phyloP scores from a whole-genome alignment of 305 asterid genomes.

The Ajuga reptans region DNA sequence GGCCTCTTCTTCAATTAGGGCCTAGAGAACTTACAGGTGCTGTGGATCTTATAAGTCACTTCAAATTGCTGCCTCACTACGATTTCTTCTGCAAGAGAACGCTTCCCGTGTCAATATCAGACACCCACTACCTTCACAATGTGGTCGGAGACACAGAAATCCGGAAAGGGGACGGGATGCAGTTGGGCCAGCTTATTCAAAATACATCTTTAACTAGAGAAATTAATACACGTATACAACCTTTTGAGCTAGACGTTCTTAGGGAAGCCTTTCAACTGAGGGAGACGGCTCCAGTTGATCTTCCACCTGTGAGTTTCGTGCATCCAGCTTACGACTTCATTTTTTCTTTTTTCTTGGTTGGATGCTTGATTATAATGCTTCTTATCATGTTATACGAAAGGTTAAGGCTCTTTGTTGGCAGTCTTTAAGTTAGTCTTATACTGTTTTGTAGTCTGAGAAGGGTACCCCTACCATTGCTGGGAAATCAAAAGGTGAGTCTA shows the following conservation, averaged over 20 bases:
- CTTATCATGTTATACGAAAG: neutral
- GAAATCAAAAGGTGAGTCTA: conserved; percentile 64
- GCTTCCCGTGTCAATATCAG: conserved; percentile 71
- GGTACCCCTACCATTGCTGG: conserved; percentile 76
- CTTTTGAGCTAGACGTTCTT: conserved; percentile 67
- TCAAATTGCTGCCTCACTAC: conserved; percentile 66
- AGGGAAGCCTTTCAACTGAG: conserved; percentile 76
- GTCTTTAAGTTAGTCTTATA: conserved; percentile 21
- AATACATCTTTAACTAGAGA: conserved; percentile 53
- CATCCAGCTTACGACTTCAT: conserved; percentile 3
- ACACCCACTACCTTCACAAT: conserved; percentile 83
- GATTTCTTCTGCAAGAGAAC: conserved; percentile 90
- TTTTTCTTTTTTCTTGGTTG: conserved; percentile 9
- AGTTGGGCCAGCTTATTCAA: conserved; percentile 69
- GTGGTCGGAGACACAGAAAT: conserved; percentile 88
- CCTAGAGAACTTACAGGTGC: conserved; percentile 92
- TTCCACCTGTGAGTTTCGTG: conserved; percentile 57
- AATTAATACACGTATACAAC: conserved; percentile 50
- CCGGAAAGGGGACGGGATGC: conserved; percentile 95
- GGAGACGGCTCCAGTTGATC: conserved; percentile 65
- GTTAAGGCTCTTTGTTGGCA: conserved; percentile 15
- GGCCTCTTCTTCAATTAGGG: conserved; percentile 41
- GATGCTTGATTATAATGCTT: conserved; percentile 8
- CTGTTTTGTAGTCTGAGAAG: conserved; percentile 61
- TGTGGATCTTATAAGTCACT: conserved; percentile 76